A percentile compares a stretch with the other conserved stretches of the same genome.
Conservation (phyloP, 139 green algal species). For the Chlamydomonas sp. region DNA sequence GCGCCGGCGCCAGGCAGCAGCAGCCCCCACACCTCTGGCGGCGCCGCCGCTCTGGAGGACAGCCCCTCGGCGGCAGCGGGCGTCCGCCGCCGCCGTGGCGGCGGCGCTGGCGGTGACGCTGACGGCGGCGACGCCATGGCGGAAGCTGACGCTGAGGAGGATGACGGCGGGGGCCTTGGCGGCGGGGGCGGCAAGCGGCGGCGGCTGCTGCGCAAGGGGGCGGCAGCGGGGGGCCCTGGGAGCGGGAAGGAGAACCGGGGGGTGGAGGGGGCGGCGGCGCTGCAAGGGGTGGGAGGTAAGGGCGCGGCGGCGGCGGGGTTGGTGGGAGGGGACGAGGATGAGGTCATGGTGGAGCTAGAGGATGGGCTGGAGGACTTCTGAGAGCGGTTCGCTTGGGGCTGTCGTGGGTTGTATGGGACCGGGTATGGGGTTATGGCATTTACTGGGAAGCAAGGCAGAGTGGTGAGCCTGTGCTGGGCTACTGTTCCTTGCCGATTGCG, state of each 20-base stretch:
- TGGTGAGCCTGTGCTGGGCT: too few relatives aligned
- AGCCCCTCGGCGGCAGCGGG: neutral
- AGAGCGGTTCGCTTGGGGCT: too few relatives aligned
- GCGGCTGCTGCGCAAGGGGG: conserved; percentile 14
- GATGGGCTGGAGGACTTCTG: conserved; percentile 37
- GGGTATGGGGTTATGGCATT: too few relatives aligned
- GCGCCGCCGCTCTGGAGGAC: neutral
- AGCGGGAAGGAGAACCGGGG: conserved; percentile 36
- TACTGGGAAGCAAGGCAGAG: too few relatives aligned
- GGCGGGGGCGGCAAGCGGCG: conserved; percentile 30
- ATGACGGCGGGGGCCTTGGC: too few relatives aligned
- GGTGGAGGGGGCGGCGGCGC: neutral
- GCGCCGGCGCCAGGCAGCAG: neutral
- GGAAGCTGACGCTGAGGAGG: neutral
- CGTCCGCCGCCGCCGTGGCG: conserved; percentile 10
- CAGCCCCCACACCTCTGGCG: too few relatives aligned
- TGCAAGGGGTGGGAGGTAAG: neutral
- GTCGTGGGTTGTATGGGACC: too few relatives aligned
- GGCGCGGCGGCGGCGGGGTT: neutral
- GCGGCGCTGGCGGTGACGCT: neutral
- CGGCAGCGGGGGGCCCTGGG: neutral
- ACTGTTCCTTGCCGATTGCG: too few relatives aligned
- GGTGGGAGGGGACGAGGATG: neutral
- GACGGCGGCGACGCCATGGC: neutral
- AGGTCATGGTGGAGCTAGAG: conserved; percentile 32